Evolutionary conservation across 192 early-diverging fungal genomes (phyloP), one percentile per base, ranked within the genome.

Genomic region (Jimgerdemannia flammicorona): DNA sequence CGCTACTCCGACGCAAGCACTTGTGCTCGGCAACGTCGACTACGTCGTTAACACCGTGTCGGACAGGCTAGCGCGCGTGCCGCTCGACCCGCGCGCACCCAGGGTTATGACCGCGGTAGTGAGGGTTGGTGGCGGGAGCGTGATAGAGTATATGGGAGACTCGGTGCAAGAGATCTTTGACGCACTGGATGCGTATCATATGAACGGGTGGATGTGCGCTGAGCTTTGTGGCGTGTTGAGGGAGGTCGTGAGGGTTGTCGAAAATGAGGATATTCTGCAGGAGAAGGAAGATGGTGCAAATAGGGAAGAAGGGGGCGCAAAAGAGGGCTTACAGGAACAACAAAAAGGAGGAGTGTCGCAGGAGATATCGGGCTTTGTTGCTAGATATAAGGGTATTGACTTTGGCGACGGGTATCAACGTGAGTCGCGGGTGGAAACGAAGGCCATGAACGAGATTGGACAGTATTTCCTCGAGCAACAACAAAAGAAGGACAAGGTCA

Each of bases 111-210:
- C 77, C 43, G 78, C 87, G 2, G 64, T 90, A 29, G 78, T 90
- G n/a, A 79, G 78, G 44, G 71, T 88, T 3, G 87, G 80, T 20
- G 87, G 87, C 14, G 44, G 73, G 2, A 70, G 72, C 40, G 78
- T 81, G 3, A 65, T 90, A 11, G 65, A 75, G 4, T 87, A 83
- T 78, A 63, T 90, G 11, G 81, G 86, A 64, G 88, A 90, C 59
- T 82, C 85, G 7, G 78, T 90, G 3, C 78, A 81, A 17, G 88
- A 90, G 43, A 85, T 88, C 29, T 89, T 87, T 72, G 87, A 87
- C 67, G 88, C 84, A 40, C 68, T 90, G 64, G 87, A 87, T 72
- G 68, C 78, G 10, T 86, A 84, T 78, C 80, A 83, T 76, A 71
- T 83, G 74, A 77, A 88, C n/a, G 77, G 83, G 43, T 70, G 74